Percentiles rank a stretch among this genome's conserved stretches.
These are phyloP conservation scores for Ajuga reptans DNA, from an alignment of 305 asterid genomes.

Conservation along the genomic window DNA sequence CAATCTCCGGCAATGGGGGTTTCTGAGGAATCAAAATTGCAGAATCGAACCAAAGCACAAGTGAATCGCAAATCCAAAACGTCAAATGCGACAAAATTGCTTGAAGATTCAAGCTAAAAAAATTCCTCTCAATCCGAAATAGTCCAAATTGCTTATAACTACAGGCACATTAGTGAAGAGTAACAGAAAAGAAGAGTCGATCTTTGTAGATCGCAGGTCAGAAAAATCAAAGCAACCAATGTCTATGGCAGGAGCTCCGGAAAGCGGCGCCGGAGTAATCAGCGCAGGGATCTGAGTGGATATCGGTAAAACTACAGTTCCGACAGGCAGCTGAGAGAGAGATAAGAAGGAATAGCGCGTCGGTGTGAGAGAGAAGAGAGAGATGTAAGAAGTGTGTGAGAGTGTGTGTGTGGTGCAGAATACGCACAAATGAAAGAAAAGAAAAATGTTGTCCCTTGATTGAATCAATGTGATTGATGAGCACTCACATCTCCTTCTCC, in stretches of 20 bases:
- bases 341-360: neutral
- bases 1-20: slow-evolving; percentile 7
- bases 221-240: neutral
- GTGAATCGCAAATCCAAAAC: slow-evolving; percentile 26
- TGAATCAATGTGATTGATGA: slow-evolving; percentile 20
- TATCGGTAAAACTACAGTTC: slow-evolving; percentile 17
- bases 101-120: slow-evolving; percentile 18
- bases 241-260: neutral
- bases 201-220: slow-evolving; percentile 31
- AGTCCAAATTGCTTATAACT: neutral
- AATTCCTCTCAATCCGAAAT: neutral
- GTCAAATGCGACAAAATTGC: slow-evolving; percentile 1
- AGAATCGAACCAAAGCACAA: neutral
- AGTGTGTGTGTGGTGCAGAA: slow-evolving; percentile 30
- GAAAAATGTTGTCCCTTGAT: slow-evolving; percentile 13
- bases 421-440: slow-evolving; percentile 17
- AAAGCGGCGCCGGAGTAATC: neutral
- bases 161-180: slow-evolving; percentile 19
- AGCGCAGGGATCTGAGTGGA: slow-evolving; percentile 24
- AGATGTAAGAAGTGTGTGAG: neutral
- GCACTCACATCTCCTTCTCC: neutral
- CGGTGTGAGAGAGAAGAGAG: slow-evolving; percentile 11
- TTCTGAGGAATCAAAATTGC: neutral
- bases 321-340: slow-evolving; percentile 24
- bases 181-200: slow-evolving; percentile 25